A percentile compares a stretch with the other conserved stretches of the same genome.
These are phyloP conservation scores for Diospyros lotus DNA, from an alignment of 148 eudicot genomes.

Conservation along the genomic window DNA sequence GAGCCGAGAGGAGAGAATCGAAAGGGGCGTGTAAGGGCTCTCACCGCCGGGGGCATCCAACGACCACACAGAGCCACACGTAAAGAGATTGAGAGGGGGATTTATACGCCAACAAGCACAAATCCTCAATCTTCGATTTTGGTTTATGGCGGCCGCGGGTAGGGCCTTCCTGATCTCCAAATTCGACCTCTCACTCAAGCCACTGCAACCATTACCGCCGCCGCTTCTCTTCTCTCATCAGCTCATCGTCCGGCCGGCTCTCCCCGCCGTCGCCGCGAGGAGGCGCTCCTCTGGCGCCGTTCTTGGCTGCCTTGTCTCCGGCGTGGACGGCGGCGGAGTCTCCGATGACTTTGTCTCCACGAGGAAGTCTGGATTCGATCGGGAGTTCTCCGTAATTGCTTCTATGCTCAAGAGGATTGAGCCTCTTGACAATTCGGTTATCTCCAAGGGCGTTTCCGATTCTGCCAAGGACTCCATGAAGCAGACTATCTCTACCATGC, in stretches of 20 bases:
- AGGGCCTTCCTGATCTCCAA: constrained; percentile 27
- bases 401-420: constrained; percentile 63
- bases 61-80: background rate
- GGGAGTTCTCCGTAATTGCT: constrained; percentile 72
- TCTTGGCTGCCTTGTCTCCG: constrained; percentile 44
- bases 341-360: constrained; percentile 59
- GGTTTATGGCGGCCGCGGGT: constrained; percentile 48
- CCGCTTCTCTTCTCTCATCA: constrained; percentile 19
- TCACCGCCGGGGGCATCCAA: constrained; percentile 8
- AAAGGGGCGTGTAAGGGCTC: constrained; percentile 1
- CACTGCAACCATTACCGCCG: constrained; percentile 24
- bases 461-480: constrained; percentile 79
- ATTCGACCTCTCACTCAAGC: constrained; percentile 29
- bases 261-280: constrained; percentile 11
- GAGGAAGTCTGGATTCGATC: constrained; percentile 50
- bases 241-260: constrained; percentile 24
- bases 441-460: constrained; percentile 65
- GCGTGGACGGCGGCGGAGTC: constrained; percentile 69
- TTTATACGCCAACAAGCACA: background rate
- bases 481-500: constrained; percentile 82
- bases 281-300: constrained; percentile 19
- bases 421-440: constrained; percentile 59
- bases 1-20: background rate
- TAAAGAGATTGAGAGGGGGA: constrained; percentile 4
- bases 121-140: background rate